Conservation (phyloP, 306 rosid genomes). For the Amphicarpaea edgeworthii region DNA sequence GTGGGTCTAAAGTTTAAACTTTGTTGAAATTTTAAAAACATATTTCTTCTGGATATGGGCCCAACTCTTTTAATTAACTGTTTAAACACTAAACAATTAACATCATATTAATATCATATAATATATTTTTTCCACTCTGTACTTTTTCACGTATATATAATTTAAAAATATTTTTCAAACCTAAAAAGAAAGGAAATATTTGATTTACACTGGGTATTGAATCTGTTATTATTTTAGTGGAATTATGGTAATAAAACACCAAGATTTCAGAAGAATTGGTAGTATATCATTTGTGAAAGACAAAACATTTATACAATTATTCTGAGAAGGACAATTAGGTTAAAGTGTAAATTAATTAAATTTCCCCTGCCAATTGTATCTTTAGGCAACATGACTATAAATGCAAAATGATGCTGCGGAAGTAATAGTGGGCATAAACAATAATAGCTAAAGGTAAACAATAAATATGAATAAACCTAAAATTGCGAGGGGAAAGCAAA, state of each 20-base stretch:
- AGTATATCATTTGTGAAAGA: not conserved
- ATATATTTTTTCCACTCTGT: not conserved
- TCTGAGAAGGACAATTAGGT: constrained; percentile 38
- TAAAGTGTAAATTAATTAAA: constrained; percentile 33
- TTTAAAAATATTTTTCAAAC: not conserved
- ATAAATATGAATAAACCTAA: constrained; percentile 40
- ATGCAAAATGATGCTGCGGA: constrained; percentile 40
- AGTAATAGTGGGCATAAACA: constrained; percentile 24
- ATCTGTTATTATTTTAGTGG: not conserved
- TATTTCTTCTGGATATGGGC: constrained; percentile 31
- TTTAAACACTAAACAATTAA: not conserved
- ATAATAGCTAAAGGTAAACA: constrained; percentile 36
- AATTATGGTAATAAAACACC: constrained; percentile 27
- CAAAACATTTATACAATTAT: constrained; percentile 24
- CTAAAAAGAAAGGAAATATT: not conserved
- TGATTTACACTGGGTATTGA: not conserved
- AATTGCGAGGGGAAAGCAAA: constrained; percentile 16
- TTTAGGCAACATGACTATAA: constrained; percentile 31
- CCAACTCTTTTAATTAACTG: constrained; percentile 14
- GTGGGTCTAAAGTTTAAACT: constrained; percentile 43
- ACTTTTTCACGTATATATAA: not conserved
- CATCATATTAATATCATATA: not conserved
- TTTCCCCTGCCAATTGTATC: not conserved
- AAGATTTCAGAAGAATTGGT: constrained; percentile 21
- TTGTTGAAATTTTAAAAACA: constrained; percentile 33